phyloP scores from a whole-genome alignment of 2,329 filamentous ascomycete species.

The Cercospora sp. region DNA sequence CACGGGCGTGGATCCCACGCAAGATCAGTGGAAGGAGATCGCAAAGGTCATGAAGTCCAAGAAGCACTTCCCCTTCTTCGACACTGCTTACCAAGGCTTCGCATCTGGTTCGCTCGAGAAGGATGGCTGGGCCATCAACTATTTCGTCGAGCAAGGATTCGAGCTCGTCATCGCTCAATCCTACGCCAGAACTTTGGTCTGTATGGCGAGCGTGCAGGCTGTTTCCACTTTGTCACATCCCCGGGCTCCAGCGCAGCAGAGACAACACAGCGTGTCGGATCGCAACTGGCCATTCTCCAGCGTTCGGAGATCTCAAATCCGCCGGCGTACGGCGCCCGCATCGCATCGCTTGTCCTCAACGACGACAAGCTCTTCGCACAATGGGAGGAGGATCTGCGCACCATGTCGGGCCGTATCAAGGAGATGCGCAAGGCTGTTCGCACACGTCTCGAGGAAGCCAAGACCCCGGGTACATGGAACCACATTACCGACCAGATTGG shows the following conservation, averaged over 20 bases:
- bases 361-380: conserved; percentile 77
- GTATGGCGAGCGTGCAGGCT: conserved; percentile 93
- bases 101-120: conserved; percentile 83
- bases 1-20: conserved; percentile 91
- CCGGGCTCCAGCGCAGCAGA: conserved; percentile 67
- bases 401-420: conserved; percentile 95
- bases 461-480: conserved; percentile 88
- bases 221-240: conserved; percentile 87
- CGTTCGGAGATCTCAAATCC: conserved; percentile 97
- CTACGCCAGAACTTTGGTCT: conserved; percentile 68
- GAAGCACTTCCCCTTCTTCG: conserved; percentile 96
- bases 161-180: conserved; percentile 55
- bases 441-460: conserved; percentile 76
- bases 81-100: conserved; percentile 96
- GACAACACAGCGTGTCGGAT: conserved; percentile 67
- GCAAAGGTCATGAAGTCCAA: conserved; percentile 73
- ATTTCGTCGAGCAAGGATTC: conserved; percentile 93
- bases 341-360: conserved; percentile 82
- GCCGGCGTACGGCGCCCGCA: conserved; percentile 88
- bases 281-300: conserved; percentile 90
- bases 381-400: conserved; percentile 88
- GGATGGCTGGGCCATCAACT: conserved; percentile 88
- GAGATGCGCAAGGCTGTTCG: conserved; percentile 81
- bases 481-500: conserved; percentile 99
- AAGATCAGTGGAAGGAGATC: conserved; percentile 92